Base-by-base conservation (phyloP, 192 early-diverging fungal species). In the Backusella liffmaniae region DNA sequence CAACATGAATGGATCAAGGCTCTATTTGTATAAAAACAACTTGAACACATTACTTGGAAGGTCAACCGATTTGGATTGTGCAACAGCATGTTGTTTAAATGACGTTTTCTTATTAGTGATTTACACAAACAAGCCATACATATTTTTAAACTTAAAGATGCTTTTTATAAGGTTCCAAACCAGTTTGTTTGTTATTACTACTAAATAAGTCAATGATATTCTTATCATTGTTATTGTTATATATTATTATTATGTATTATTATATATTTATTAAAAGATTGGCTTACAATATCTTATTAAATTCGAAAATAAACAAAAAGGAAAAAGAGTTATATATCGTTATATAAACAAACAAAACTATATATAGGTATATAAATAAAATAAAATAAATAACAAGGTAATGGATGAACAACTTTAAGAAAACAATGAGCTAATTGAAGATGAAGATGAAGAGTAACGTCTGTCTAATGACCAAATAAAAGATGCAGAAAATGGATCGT, bases 401-500 rank as follows among this genome's bases (percentile, higher is more conserved):
- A 35, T 67, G 66, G 46, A 21, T 49, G 46, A 49, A 49, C 5
- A n/a, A 2, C 29, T n/a, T 32, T 35, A 67, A 36, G 32, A 36
- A 67, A 36, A 71, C 16, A 71, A 71, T 46, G 70, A 49, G 18
- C 39, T 46, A 32, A 44, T 46, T 16, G 70, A 71, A 10, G 41
- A 49, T 46, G 70, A 71, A 29, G 70, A 71, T 29, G 70, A 71
- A 30, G 70, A 71, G 41, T 71, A 71, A 5, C 70, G 70, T 49
- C 70, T 21, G 29, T 49, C 13, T 71, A 44, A 16, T 16, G 70
- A 49, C 70, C 70, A 71, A 49, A 71, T 49, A 9, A 44, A 71
- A 32, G 70, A 70, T 13, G 68, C 26, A 70, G 66, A 67, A 35
- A 32, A 16, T 16, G 18, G 7, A 41, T 41, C 35, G 37, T 69